phyloP scores from a whole-genome alignment of 805 yeast genomes.

The Scheffersomyces stipitis region DNA sequence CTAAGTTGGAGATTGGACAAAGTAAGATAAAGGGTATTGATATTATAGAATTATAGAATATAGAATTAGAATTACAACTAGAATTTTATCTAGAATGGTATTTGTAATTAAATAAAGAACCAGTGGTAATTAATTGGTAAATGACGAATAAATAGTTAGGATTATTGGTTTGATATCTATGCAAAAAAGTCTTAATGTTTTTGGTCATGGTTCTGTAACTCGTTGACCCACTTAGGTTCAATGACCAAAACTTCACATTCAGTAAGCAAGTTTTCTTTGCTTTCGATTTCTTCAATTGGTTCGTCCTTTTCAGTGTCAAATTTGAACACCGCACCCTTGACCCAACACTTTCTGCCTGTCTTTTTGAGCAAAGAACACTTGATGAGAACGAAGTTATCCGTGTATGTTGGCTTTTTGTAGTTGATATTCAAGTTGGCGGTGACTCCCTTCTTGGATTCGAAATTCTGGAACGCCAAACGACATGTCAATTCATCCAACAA shows the following conservation, averaged over 20 bases:
- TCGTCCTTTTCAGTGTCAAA: slow-evolving; percentile 17
- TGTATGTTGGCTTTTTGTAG: slow-evolving; percentile 36
- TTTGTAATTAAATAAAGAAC: neutral
- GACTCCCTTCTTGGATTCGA: slow-evolving; percentile 39
- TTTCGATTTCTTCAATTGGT: slow-evolving; percentile 16
- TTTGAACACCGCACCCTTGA: slow-evolving; percentile 33
- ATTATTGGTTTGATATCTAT: neutral
- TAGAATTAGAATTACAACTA: neutral
- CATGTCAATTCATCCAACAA: slow-evolving; percentile 44
- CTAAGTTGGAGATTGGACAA: slow-evolving; percentile 83
- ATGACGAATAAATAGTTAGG: neutral
- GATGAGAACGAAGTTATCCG: slow-evolving; percentile 31
- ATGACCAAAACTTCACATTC: slow-evolving; percentile 41
- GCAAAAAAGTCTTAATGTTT: neutral
- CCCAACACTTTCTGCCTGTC: slow-evolving; percentile 40
- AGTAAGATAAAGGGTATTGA: slow-evolving; percentile 80
- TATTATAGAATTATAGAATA: slow-evolving; percentile 7
- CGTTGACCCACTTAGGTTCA: slow-evolving; percentile 41
- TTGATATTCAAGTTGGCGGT: slow-evolving; percentile 45
- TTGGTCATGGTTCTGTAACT: slow-evolving; percentile 16
- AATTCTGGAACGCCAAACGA: slow-evolving; percentile 41
- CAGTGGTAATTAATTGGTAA: neutral
- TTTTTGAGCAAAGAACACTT: slow-evolving; percentile 32
- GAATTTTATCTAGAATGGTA: no score
- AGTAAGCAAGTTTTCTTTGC: slow-evolving; percentile 24